Evolutionary conservation across 352 stramenopile species (phyloP).

Genomic region (Phytopythium mirpurense): DNA sequence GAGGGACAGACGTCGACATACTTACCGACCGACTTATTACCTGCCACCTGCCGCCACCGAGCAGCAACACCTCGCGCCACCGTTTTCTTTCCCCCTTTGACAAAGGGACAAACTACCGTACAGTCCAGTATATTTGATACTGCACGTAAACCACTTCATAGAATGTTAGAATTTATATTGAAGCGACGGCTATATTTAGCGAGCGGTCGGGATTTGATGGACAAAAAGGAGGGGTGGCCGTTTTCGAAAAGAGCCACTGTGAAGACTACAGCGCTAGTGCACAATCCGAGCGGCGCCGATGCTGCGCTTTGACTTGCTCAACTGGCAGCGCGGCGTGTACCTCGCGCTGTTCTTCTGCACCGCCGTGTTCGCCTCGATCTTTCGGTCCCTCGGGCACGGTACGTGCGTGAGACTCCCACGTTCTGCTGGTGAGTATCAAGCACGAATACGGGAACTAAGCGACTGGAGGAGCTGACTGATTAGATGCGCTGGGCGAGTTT

Average conservation of each 20-base stretch:
- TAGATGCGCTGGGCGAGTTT: conserved; percentile 33
- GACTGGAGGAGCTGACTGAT: no score
- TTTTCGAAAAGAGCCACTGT: no score
- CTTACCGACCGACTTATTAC: no score
- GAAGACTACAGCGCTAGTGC: not conserved
- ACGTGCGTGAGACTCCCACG: no score
- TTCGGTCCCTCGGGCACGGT: conserved; percentile 64
- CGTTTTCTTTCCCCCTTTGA: not conserved
- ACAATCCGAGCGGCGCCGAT: conserved; percentile 4
- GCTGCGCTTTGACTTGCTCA: conserved; percentile 30
- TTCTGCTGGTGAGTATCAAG: no score
- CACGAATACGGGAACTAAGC: no score
- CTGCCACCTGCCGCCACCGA: not conserved
- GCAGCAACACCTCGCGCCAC: conserved; percentile 8
- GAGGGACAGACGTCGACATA: no score
- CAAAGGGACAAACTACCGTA: no score
- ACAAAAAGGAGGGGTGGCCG: no score
- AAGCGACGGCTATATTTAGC: conserved; percentile 4
- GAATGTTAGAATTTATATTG: not conserved
- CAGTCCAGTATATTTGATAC: no score
- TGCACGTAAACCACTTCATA: not conserved
- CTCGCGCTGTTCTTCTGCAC: conserved; percentile 72
- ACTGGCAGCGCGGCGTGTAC: conserved; percentile 41
- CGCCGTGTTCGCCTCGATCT: conserved; percentile 54
- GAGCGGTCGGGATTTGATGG: no score